A percentile compares a stretch with the other conserved stretches of the same genome.
phyloP scores from a whole-genome alignment of 768 basidiomycete species.

The Mrakia frigida region DNA sequence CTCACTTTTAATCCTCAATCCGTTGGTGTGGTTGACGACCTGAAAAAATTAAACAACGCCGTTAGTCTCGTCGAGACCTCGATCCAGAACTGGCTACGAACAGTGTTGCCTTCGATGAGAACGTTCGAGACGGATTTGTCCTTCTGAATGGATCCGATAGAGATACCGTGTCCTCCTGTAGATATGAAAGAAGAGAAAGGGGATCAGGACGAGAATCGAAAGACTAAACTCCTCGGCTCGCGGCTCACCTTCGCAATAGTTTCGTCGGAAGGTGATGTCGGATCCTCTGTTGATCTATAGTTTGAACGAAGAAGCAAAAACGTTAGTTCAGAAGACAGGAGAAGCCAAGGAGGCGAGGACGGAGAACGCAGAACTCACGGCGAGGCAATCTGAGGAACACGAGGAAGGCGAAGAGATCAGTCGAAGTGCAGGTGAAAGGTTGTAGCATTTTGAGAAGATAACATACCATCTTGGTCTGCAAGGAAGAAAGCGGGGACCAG shows the following conservation, averaged over 20 bases:
- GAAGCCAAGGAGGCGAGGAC: too few species aligned
- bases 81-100: neutral
- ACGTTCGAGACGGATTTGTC: slow-evolving; percentile 51
- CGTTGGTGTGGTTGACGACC: slow-evolving; percentile 52
- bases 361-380: slow-evolving; percentile 45
- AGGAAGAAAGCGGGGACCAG: neutral
- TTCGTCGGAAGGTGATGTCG: slow-evolving; percentile 47
- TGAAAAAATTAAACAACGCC: neutral
- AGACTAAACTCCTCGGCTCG: neutral
- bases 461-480: neutral
- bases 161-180: slow-evolving; percentile 57
- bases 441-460: too few species aligned
- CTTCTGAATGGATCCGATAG: slow-evolving; percentile 34
- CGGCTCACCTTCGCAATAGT: slow-evolving; percentile 49
- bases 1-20: slow-evolving; percentile 55
- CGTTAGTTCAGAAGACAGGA: too few species aligned
- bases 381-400: slow-evolving; percentile 60
- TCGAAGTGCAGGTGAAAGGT: too few species aligned
- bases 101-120: slow-evolving; percentile 51
- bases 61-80: neutral
- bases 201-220: neutral
- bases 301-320: too few species aligned
- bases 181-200: neutral
- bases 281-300: slow-evolving; percentile 15
- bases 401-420: too few species aligned